Base-by-base conservation (phyloP, 116 monocot species). In the Thalassia testudinum region DNA sequence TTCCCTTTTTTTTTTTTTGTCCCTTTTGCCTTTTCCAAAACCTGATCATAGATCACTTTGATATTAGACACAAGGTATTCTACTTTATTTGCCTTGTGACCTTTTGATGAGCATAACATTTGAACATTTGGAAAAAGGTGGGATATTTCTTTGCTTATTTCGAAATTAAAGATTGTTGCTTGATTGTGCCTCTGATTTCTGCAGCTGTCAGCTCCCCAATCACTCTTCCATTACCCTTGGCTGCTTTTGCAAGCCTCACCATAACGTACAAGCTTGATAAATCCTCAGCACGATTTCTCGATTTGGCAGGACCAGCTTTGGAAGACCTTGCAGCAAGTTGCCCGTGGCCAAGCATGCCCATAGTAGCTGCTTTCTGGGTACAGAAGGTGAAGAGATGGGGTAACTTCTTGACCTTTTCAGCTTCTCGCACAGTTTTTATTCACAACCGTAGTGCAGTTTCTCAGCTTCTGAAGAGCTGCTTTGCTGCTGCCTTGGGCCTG, bases 321-420 rank as follows among this genome's bases (percentile, higher is more conserved):
- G 89, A 89, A 68, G 79, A 62, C 50, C 90, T 89, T 42, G 79
- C 89, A 24, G 85, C 82, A 8, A 82, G 89, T 68, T 97, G 85
- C 27, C 86, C 97, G 14, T 97, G 97, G 97, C 97, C 97, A 16
- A 85, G 97, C 75, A 89, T 97, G 90, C 79, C 90, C 13, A 97
- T 97, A 49, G 86, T 97, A 28, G 75, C 85, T 18, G 81, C 97
- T 17, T 66, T 97, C 57, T 97, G 97, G 97, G 74, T 82, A 17
- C 89, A 97, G 51, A 97, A 97, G 60, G 97, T 89, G 53, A 89
- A 78, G 60, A 49, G 89, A 5, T 97, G 97, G 97, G 73, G 51
- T 47, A 82, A 97, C 63, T 97, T 89, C 73, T 57, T 97, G 17
- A 66, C 79, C 8, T 89, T 89, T 54, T 97, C 97, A 17, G 85